Evolutionary conservation across 352 stramenopile species (phyloP), one percentile per base, ranked within the genome.

Genomic region (Globisporangium middletonii): DNA sequence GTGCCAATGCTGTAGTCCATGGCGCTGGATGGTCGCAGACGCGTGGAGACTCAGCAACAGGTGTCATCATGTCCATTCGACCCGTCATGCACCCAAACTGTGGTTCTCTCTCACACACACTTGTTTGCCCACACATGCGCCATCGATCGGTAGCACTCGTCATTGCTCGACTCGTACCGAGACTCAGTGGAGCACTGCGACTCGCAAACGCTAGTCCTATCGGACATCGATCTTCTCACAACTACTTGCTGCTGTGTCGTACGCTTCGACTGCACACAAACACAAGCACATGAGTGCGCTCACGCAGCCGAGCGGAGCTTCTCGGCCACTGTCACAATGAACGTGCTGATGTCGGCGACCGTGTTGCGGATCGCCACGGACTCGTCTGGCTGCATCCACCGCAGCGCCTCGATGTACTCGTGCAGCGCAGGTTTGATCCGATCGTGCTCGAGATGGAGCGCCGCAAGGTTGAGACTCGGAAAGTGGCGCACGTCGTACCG

Each of bases 401-500:
- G 74, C 59, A 92, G 65, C 33, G 79, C 69, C 50, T 89, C 73
- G 43, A 92, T 92, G 58, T 92, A 92, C 49, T 88, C 69, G 52
- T 89, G 79, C 41, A 92, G 59, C 15, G 81, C 79, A 3, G 60
- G 59, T 50, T 88, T 87, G 13, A 89, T 65, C 2, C 74, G 75
- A 50, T 89, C 71, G 41, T 89, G 69, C 37, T 85, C 75, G 19
- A 89, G 59, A 50, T 89, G 68, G 56, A 88, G 46, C 26, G 71
- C 72, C 1, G 79, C 81, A n/a, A 89, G 56, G 57, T 89, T 86
- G 42, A 86, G 62, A 48, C 71, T 80, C 42, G 79, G 75, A 26
- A 85, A 89, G 19, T 89, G 73, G 37, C 81, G 83, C 46, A 86
- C 73, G 15, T 88, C 81, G 55, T 89, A 85, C 5, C 79, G 76